These are phyloP conservation scores for Aspergillus diversus DNA, from an alignment of 495 filamentous ascomycete genomes.

Conservation along the genomic window DNA sequence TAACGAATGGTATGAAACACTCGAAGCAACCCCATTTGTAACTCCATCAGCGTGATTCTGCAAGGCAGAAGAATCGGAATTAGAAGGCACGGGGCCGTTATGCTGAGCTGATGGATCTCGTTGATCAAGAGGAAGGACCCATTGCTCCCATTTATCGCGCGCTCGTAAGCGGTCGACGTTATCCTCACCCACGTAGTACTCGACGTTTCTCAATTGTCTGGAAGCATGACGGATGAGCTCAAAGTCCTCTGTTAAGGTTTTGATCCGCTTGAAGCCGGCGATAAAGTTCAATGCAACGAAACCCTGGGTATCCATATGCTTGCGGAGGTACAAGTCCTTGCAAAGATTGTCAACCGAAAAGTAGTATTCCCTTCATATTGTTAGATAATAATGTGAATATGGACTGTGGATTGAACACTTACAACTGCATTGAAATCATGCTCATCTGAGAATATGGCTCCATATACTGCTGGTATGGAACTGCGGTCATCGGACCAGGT, in stretches of 20 bases:
- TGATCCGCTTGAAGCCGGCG: constrained; percentile 82
- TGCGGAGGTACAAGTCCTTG: constrained; percentile 88
- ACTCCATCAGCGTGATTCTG: constrained; percentile 33
- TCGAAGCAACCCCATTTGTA: constrained; percentile 38
- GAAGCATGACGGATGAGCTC: constrained; percentile 76
- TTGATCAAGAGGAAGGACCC: constrained; percentile 67
- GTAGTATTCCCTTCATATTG: constrained; percentile 74
- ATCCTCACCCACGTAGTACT: constrained; percentile 70
- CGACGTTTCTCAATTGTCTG: constrained; percentile 67
- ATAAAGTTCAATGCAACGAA: constrained; percentile 82
- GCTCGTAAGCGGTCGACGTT: constrained; percentile 79
- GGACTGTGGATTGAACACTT: constrained; percentile 27
- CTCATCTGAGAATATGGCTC: constrained; percentile 58
- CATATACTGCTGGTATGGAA: constrained; percentile 63
- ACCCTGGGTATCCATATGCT: constrained; percentile 91
- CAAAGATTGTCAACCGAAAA: constrained; percentile 95
- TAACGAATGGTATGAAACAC: constrained; percentile 20
- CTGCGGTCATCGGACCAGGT: constrained; percentile 61
- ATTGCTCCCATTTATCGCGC: constrained; percentile 77
- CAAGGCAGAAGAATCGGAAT: constrained; percentile 29
- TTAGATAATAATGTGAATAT: background rate
- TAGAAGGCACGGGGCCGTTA: constrained; percentile 49
- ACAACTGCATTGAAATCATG: constrained; percentile 72
- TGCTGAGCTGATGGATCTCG: constrained; percentile 65
- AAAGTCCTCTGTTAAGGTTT: constrained; percentile 69